These are phyloP conservation scores for Cryphonectria japonica DNA, from an alignment of 2,329 filamentous ascomycete species.

Conservation along the genomic window DNA sequence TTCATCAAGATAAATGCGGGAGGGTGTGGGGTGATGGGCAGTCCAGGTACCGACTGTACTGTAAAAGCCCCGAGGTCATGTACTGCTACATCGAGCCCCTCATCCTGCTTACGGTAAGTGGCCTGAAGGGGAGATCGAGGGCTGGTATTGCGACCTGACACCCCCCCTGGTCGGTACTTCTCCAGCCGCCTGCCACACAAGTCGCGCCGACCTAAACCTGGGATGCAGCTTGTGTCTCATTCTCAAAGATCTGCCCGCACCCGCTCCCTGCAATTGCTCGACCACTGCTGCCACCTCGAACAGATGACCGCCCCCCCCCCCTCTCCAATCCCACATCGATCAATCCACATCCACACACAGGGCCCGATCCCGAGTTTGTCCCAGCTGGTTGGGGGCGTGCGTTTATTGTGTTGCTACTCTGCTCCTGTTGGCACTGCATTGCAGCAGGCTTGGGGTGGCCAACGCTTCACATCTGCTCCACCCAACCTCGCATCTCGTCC, in stretches of 20 bases:
- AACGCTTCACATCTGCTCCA: background rate
- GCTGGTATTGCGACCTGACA: background rate
- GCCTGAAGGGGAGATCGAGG: background rate
- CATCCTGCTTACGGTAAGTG: background rate
- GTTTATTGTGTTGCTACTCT: conserved; percentile 10
- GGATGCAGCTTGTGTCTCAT: conserved; percentile 10
- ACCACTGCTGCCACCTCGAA: conserved; percentile 12
- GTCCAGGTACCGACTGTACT: conserved; percentile 1
- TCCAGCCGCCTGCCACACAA: conserved; percentile 1
- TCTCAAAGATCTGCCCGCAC: conserved; percentile 8
- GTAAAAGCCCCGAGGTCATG: background rate
- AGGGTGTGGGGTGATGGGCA: conserved; percentile 1
- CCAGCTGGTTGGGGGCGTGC: background rate
- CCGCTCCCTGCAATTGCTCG: background rate
- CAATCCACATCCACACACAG: conserved; percentile 4
- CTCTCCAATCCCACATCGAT: background rate
- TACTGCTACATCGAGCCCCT: background rate
- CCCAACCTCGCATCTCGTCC: background rate
- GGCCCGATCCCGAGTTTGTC: background rate
- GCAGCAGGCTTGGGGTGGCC: background rate
- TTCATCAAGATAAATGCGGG: conserved; percentile 1
- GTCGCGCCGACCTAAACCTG: conserved; percentile 3
- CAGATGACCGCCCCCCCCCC: conserved; percentile 1
- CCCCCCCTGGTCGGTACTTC: background rate
- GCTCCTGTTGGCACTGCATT: background rate